Base-by-base conservation (phyloP, 345 rosid species). In the Dimocarpus longan region DNA sequence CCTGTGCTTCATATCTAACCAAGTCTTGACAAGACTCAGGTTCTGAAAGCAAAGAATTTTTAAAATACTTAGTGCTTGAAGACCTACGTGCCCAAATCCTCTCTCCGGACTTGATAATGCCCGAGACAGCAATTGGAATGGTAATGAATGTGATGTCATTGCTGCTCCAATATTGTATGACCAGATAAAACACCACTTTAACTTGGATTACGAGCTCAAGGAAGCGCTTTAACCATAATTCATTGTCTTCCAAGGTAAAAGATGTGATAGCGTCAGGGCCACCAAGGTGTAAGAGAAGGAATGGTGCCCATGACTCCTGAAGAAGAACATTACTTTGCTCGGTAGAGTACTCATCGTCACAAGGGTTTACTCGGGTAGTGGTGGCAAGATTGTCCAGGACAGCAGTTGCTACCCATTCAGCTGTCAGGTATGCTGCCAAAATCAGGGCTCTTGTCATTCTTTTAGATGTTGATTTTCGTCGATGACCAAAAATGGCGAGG, bases 191-290 rank as follows among this genome's bases (percentile, higher is more conserved):
- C 0, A 80, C 84, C 5, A 76, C 76, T 56, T 9, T 76, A 0
- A 71, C 43, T 22, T 84, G 85, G 60, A 78, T 67, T 40, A 39
- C 26, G 5, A 88, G 69, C 3, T 32, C 68, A 46, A 86, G 80
- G 10, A 73, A 70, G 8, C 82, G 87, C 37, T 87, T 79, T 10
- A 18, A 19, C 89, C 87, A 87, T 32, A 87, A 60, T 21, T 84
- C 82, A 57, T 82, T 85, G 76, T 87, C 88, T 12, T 84, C 85
- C 4, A 85, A 59, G 1, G 89, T 70, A 28, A 70, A 80, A 0
- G 90, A 83, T 5, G 88, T 85, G 59, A 87, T 85, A 72, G 86
- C 76, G 62, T 84, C 87, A 3, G 86, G 83, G 59, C 87, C 87
- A 43, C 89, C 89, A 5, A 87, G 74, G 76, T 87, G 89, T 44